A percentile compares a stretch with the other conserved stretches of the same genome.
phyloP scores from a whole-genome alignment of 75 land plant species.

The Cryptomeria japonica region DNA sequence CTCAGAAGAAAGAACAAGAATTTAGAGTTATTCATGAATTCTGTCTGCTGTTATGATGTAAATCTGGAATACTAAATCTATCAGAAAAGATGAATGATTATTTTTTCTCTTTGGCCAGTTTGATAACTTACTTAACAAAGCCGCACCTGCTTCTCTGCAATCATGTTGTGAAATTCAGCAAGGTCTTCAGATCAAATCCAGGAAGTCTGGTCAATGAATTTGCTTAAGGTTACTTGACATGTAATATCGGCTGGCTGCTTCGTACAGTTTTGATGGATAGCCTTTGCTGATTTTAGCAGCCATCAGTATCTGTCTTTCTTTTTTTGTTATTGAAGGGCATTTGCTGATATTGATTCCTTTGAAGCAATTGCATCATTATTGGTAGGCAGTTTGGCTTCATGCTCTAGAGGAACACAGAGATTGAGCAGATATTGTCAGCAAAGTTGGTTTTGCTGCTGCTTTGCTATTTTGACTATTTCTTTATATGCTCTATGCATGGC shows the following conservation, averaged over 20 bases:
- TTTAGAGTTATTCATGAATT: neutral
- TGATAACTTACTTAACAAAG: neutral
- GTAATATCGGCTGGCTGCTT: neutral
- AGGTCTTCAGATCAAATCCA: neutral
- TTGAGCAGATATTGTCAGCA: neutral
- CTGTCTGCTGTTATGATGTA: neutral
- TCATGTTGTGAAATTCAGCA: neutral
- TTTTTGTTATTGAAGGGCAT: neutral
- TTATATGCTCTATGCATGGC: neutral
- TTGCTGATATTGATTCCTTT: conserved; percentile 3
- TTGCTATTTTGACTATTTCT: neutral
- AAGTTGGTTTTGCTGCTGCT: conserved; percentile 2
- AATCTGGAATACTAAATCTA: neutral
- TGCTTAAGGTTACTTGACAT: conserved; percentile 1
- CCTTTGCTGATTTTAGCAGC: neutral
- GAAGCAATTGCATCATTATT: neutral
- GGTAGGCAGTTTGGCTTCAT: conserved; percentile 4
- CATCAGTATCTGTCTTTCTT: neutral
- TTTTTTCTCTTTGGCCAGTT: neutral
- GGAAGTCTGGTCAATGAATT: neutral
- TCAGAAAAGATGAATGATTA: neutral
- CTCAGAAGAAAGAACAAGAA: neutral
- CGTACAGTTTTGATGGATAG: neutral
- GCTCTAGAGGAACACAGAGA: neutral
- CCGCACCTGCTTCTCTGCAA: conserved; percentile 3